Evolutionary conservation across 1,139 yeast species (phyloP).

Genomic region (Kodamaea suecica): DNA sequence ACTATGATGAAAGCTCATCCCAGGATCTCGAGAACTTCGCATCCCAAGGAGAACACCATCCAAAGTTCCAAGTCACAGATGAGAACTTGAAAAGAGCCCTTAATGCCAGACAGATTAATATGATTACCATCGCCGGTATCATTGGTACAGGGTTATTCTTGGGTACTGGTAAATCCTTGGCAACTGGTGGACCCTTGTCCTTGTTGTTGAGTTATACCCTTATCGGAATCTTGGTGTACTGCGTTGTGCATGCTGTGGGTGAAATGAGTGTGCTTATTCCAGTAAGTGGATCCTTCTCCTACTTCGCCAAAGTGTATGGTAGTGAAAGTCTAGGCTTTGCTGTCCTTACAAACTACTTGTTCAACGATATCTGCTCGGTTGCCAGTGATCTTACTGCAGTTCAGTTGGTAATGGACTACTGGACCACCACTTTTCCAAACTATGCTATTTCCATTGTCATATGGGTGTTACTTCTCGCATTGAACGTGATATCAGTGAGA

Average conservation of each 20-base stretch:
- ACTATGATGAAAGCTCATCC: too few species aligned
- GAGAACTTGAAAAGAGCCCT: slow-evolving; percentile 43
- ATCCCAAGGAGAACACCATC: too few species aligned
- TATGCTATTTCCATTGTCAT: slow-evolving; percentile 57
- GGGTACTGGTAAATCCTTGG: slow-evolving; percentile 60
- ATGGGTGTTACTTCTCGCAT: slow-evolving; percentile 51
- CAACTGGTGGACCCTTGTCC: slow-evolving; percentile 64
- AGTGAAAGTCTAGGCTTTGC: slow-evolving; percentile 64
- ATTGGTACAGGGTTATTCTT: slow-evolving; percentile 69
- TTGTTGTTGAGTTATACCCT: slow-evolving; percentile 55
- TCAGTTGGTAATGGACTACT: slow-evolving; percentile 56
- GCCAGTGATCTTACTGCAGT: slow-evolving; percentile 62
- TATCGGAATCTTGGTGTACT: slow-evolving; percentile 57
- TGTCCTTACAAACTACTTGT: slow-evolving; percentile 60
- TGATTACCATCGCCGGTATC: slow-evolving; percentile 66
- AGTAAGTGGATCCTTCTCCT: slow-evolving; percentile 59
- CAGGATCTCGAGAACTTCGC: too few species aligned
- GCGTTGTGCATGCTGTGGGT: slow-evolving; percentile 60
- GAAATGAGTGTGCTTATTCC: slow-evolving; percentile 66
- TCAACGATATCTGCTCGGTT: slow-evolving; percentile 60
- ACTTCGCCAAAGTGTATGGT: slow-evolving; percentile 59
- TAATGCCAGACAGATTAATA: slow-evolving; percentile 52
- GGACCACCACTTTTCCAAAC: slow-evolving; percentile 55
- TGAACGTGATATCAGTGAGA: slow-evolving; percentile 54
- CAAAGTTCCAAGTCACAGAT: slow-evolving; percentile 8